Evolutionary conservation across 1,284 basidiomycete species (phyloP).

Genomic region (Ganoderma sinense): DNA sequence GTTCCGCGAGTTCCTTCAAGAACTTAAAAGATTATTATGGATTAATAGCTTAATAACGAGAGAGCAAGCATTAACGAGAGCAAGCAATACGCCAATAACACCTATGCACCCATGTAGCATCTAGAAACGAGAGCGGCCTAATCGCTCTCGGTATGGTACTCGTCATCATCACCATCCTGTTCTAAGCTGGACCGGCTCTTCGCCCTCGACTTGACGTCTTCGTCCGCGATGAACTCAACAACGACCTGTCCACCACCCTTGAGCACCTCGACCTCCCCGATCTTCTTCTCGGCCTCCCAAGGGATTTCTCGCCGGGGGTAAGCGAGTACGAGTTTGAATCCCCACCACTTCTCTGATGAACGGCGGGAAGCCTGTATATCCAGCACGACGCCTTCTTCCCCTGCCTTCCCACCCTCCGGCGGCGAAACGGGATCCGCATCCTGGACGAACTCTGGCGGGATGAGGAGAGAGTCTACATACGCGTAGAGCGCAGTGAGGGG

Average conservation of each 20-base stretch:
- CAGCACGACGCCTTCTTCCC: conserved; percentile 50
- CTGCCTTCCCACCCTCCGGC: conserved; percentile 41
- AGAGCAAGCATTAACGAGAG: background rate
- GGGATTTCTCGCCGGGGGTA: conserved; percentile 76
- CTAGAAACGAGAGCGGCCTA: conserved; percentile 24
- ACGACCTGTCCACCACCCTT: conserved; percentile 75
- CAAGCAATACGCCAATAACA: background rate
- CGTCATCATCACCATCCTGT: conserved; percentile 52
- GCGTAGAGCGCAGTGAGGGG: conserved; percentile 72
- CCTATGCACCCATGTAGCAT: conserved; percentile 5
- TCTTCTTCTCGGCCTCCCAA: conserved; percentile 51
- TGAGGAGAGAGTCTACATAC: conserved; percentile 66
- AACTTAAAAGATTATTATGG: no score
- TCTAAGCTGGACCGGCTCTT: conserved; percentile 18
- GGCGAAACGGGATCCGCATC: conserved; percentile 52
- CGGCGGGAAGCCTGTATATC: conserved; percentile 44
- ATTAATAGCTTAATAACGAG: conserved; percentile 5
- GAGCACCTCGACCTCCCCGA: conserved; percentile 62
- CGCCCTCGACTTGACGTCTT: conserved; percentile 32
- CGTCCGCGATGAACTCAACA: conserved; percentile 59
- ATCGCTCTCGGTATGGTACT: conserved; percentile 68
- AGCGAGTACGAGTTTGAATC: conserved; percentile 72
- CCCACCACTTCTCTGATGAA: conserved; percentile 64
- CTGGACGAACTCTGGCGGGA: conserved; percentile 45
- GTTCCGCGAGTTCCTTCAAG: no score